Conservation (phyloP, 352 stramenopile species). For the Globisporangium mamillatum region DNA sequence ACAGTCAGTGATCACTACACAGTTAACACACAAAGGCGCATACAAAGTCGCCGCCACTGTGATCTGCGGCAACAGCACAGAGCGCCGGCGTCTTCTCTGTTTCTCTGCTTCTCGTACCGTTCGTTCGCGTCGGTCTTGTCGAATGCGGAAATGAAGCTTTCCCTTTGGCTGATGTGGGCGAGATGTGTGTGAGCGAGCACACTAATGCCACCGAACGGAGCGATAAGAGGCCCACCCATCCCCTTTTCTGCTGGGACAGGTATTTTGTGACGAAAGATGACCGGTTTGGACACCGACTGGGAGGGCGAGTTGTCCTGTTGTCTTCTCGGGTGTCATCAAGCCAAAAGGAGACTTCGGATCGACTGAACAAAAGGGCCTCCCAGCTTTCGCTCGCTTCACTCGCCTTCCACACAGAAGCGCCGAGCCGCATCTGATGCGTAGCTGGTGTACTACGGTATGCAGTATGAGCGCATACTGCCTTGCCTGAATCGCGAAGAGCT, state of each 20-base stretch:
- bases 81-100: not conserved
- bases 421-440: no score
- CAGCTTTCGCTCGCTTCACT: no score
- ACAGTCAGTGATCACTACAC: not conserved
- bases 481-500: no score
- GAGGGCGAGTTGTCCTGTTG: not conserved
- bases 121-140: conserved; percentile 2
- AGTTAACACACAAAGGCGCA: not conserved
- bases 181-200: not conserved
- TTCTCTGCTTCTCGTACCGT: not conserved
- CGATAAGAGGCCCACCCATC: not conserved
- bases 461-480: no score
- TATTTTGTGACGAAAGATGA: not conserved
- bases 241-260: not conserved
- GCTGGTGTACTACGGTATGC: no score
- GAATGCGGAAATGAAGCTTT: conserved; percentile 9
- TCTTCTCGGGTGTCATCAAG: not conserved
- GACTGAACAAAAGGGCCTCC: not conserved
- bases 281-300: not conserved
- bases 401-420: no score
- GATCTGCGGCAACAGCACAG: not conserved
- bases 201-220: not conserved
- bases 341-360: not conserved
- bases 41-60: not conserved
- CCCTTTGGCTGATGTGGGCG: not conserved